phyloP scores from a whole-genome alignment of 768 basidiomycete genomes.

The Agaricus sinodeliciosus region DNA sequence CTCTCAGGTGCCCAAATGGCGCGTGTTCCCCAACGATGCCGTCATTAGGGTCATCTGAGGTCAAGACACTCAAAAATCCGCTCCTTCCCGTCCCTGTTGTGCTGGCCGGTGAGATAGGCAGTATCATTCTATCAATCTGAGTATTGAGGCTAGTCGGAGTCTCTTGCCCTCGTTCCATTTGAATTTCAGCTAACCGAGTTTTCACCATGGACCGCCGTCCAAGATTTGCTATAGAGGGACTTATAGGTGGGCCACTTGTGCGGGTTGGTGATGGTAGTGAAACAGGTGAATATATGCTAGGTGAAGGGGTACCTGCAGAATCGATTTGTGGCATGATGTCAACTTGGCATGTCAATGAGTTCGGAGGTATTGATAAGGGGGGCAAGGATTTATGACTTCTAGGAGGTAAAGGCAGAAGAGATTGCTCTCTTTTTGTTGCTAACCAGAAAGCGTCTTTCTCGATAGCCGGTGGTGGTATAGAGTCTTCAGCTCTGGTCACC shows the following conservation, averaged over 20 bases:
- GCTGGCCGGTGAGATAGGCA: background rate
- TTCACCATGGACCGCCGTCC: slow-evolving; percentile 58
- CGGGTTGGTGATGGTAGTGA: background rate
- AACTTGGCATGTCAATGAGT: slow-evolving; percentile 2
- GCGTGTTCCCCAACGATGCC: background rate
- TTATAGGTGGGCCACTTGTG: slow-evolving; percentile 18
- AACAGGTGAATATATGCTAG: slow-evolving; percentile 19
- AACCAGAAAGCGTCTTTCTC: background rate
- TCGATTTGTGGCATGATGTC: slow-evolving; percentile 9
- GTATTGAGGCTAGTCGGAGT: slow-evolving; percentile 8
- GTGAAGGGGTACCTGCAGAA: slow-evolving; percentile 13
- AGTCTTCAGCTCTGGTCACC: no score
- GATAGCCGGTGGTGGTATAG: background rate
- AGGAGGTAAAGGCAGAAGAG: slow-evolving; percentile 25
- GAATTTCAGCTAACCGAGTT: slow-evolving; percentile 58
- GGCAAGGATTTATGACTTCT: slow-evolving; percentile 12
- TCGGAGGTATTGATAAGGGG: slow-evolving; percentile 12
- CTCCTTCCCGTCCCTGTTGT: slow-evolving; percentile 1
- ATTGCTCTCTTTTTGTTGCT: slow-evolving; percentile 20
- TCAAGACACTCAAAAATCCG: slow-evolving; percentile 2
- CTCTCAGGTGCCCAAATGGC: slow-evolving; percentile 1
- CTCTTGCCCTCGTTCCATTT: slow-evolving; percentile 23
- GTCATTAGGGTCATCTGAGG: background rate
- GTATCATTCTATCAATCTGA: slow-evolving; percentile 6
- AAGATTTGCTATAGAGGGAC: slow-evolving; percentile 59